Evolutionary conservation across 345 rosid species (phyloP).

Genomic region (Kernera saxatilis): DNA sequence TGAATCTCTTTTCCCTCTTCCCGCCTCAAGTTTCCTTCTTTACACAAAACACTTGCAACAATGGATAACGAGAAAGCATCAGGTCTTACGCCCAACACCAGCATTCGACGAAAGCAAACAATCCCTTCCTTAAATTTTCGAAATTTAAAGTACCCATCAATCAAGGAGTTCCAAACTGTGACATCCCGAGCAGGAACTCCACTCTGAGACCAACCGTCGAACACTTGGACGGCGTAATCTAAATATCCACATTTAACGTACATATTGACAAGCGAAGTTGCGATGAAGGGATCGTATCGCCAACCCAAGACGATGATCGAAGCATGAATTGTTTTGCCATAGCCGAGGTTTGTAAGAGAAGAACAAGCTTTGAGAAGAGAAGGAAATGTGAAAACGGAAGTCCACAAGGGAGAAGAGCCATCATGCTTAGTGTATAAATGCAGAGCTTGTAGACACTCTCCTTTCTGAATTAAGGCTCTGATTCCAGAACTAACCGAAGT

Average conservation of each 20-base stretch:
- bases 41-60: constrained; percentile 43
- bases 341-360: constrained; percentile 33
- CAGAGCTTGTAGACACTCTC: constrained; percentile 43
- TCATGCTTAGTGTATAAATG: constrained; percentile 38
- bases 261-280: constrained; percentile 59
- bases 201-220: constrained; percentile 45
- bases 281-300: constrained; percentile 44
- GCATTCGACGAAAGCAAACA: constrained; percentile 51
- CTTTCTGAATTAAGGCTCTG: constrained; percentile 39
- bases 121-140: constrained; percentile 41
- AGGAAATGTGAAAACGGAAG: constrained; percentile 53
- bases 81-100: constrained; percentile 44
- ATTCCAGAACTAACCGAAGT: constrained; percentile 36
- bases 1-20: constrained; percentile 55
- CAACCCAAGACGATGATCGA: constrained; percentile 41
- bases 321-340: constrained; percentile 57
- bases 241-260: constrained; percentile 62
- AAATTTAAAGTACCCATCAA: constrained; percentile 54
- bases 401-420: constrained; percentile 24
- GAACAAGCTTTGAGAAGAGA: constrained; percentile 68
- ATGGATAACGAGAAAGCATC: constrained; percentile 62
- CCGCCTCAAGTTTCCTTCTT: constrained; percentile 31
- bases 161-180: constrained; percentile 65
- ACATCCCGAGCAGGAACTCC: constrained; percentile 37
- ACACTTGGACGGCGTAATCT: constrained; percentile 54